phyloP scores from a whole-genome alignment of 208 protist genomes.

The Leishmania turanica region DNA sequence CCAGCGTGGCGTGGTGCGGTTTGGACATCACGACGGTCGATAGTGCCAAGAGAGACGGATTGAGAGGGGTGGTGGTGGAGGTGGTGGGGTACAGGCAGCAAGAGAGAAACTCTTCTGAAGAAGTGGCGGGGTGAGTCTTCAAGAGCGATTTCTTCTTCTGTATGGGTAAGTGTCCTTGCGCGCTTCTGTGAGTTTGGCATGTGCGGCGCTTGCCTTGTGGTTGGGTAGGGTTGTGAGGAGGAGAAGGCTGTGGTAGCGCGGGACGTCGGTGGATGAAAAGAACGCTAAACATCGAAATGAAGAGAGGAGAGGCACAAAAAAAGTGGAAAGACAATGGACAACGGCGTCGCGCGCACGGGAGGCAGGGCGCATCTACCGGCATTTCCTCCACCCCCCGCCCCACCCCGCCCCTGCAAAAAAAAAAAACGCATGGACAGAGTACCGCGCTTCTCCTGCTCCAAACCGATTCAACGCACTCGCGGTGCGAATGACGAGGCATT shows the following conservation, averaged over 20 bases:
- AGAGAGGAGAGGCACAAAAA: background rate
- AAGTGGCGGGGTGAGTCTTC: background rate
- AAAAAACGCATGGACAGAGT: background rate
- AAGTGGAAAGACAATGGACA: background rate
- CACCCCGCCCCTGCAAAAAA: background rate
- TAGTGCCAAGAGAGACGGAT: background rate
- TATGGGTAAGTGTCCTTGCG: background rate
- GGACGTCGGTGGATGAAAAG: background rate
- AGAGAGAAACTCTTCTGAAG: background rate
- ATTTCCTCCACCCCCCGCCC: too few species aligned
- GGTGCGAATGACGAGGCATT: background rate
- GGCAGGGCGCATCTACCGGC: background rate
- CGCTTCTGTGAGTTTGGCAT: background rate
- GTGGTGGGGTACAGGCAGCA: background rate
- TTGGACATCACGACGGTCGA: constrained; percentile 28
- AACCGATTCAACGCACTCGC: background rate
- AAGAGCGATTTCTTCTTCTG: background rate
- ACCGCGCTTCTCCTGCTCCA: background rate
- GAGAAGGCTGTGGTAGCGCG: background rate
- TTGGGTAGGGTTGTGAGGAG: background rate
- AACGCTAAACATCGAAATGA: background rate
- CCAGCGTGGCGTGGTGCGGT: constrained; percentile 61
- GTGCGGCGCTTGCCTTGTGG: background rate
- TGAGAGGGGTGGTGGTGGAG: background rate
- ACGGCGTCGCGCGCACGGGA: background rate